Percentiles rank a stretch among this genome's conserved stretches.
Evolutionary conservation across 768 basidiomycete genomes (phyloP).

Genomic region (Neoboletus brunneissimus): DNA sequence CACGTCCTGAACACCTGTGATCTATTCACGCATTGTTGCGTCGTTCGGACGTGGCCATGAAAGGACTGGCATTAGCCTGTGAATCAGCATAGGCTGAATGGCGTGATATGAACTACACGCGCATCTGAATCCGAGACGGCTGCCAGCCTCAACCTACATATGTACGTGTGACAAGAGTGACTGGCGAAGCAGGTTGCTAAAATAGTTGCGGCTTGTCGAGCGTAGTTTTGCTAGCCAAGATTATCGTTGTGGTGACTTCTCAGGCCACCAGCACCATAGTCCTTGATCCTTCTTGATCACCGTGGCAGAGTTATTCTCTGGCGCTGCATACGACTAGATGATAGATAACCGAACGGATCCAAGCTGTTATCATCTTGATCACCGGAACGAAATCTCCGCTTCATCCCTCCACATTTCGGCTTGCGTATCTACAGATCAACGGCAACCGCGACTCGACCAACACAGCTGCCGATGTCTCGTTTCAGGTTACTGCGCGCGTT

Average conservation of each 20-base stretch:
- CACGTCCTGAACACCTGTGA: conserved; percentile 8
- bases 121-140: conserved; percentile 1
- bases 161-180: neutral
- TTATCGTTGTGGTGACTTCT: conserved; percentile 18
- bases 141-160: neutral
- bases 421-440: conserved; percentile 1
- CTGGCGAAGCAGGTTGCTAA: conserved; percentile 9
- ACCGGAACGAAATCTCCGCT: conserved; percentile 6
- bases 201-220: conserved; percentile 7
- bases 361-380: conserved; percentile 7
- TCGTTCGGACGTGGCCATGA: conserved; percentile 3
- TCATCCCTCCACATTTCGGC: conserved; percentile 1
- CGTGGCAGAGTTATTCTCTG: conserved; percentile 9
- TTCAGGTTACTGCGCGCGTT: conserved; percentile 3
- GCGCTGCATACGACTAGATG: neutral
- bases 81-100: neutral
- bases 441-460: neutral
- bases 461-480: neutral
- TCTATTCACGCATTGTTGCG: conserved; percentile 6
- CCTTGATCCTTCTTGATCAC: conserved; percentile 13
- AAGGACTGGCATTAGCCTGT: conserved; percentile 2
- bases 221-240: conserved; percentile 7
- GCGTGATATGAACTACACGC: conserved; percentile 13
- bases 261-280: conserved; percentile 17
- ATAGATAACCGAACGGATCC: conserved; percentile 15